Conservation (phyloP, 441 rosid species). For the Gossypium lobatum region DNA sequence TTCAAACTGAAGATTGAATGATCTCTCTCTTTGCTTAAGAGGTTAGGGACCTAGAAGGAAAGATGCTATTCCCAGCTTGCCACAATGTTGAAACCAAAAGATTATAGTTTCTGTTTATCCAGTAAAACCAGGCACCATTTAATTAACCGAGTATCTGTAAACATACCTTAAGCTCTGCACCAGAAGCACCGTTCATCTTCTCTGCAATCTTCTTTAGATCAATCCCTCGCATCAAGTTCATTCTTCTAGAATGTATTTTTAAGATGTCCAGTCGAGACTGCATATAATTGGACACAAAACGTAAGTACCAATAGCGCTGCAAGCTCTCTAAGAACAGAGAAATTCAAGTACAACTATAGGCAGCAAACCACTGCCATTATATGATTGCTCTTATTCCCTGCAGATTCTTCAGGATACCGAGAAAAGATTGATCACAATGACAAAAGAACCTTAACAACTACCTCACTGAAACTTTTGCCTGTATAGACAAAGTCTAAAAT, state of each 20-base stretch:
- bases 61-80: neutral
- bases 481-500: neutral
- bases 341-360: neutral
- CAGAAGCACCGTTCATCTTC: conserved; percentile 15
- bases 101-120: neutral
- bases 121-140: neutral
- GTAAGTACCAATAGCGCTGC: neutral
- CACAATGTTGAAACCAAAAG: neutral
- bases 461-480: neutral
- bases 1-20: neutral
- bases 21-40: neutral
- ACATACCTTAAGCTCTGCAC: conserved; percentile 16
- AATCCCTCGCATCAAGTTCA: conserved; percentile 15
- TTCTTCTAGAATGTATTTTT: conserved; percentile 13
- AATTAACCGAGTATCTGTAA: neutral
- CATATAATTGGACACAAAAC: neutral
- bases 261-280: conserved; percentile 14
- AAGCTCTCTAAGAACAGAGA: neutral
- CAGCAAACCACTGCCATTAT: neutral
- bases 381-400: neutral
- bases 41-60: neutral
- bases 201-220: conserved; percentile 15
- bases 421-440: neutral
- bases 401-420: neutral
- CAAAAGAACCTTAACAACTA: neutral